These are phyloP conservation scores for Pezicula carpinea DNA, from an alignment of 2,329 filamentous ascomycete species.

Conservation along the genomic window DNA sequence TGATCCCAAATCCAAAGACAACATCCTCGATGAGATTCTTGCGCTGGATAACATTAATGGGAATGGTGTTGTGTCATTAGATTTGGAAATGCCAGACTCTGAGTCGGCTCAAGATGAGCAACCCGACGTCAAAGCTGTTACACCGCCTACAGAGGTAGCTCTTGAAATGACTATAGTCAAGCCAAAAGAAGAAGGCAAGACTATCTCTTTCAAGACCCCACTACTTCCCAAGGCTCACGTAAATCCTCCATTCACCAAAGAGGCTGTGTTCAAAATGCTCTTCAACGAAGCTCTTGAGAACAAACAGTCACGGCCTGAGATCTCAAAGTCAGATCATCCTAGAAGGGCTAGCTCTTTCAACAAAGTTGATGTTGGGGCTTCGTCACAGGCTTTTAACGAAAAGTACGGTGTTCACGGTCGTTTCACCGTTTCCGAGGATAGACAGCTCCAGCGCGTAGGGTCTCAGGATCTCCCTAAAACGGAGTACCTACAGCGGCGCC, in stretches of 20 bases:
- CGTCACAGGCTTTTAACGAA: slow-evolving; percentile 24
- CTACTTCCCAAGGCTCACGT: neutral
- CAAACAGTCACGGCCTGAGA: neutral
- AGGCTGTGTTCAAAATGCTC: slow-evolving; percentile 23
- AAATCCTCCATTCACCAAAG: slow-evolving; percentile 22
- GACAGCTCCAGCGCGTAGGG: slow-evolving; percentile 2
- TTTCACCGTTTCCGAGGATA: slow-evolving; percentile 19
- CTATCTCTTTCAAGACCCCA: neutral
- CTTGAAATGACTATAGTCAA: neutral
- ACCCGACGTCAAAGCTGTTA: neutral
- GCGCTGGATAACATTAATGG: too few relatives aligned
- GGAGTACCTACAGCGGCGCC: slow-evolving; percentile 19
- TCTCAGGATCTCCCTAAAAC: slow-evolving; percentile 20
- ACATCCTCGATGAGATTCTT: too few relatives aligned
- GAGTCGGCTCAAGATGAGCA: neutral
- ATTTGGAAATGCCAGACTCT: neutral
- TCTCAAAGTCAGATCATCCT: neutral
- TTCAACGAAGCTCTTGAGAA: slow-evolving; percentile 5
- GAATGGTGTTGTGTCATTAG: neutral
- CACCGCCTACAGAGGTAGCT: neutral
- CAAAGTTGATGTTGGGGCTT: slow-evolving; percentile 24
- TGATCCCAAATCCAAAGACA: neutral
- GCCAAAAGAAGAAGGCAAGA: neutral
- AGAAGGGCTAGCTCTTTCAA: slow-evolving; percentile 23
- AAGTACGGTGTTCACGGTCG: slow-evolving; percentile 27